Percentiles rank a stretch among this genome's conserved stretches.
Evolutionary conservation across 179 eudicot genomes (phyloP).

Genomic region (Actinidia chinensis): DNA sequence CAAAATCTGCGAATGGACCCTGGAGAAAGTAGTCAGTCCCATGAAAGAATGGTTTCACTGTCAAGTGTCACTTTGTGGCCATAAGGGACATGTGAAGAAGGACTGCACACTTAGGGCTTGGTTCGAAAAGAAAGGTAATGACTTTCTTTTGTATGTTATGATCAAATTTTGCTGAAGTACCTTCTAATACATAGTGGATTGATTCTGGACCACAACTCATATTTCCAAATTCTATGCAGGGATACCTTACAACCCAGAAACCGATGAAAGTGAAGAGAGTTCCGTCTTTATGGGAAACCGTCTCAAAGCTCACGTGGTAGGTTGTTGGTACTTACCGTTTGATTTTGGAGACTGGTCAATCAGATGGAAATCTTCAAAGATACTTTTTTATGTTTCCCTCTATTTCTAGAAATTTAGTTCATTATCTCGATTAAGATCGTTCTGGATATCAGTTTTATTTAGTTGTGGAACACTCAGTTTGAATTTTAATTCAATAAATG

Average conservation of each 20-base stretch:
- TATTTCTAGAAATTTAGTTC: background rate
- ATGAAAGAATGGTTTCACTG: background rate
- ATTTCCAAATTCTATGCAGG: background rate
- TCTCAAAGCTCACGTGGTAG: background rate
- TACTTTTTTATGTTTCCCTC: background rate
- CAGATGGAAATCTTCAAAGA: background rate
- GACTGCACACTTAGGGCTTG: background rate
- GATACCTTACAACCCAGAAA: background rate
- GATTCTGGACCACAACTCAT: background rate
- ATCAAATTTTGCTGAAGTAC: too few species aligned
- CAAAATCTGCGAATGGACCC: background rate
- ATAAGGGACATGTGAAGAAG: background rate
- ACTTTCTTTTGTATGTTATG: constrained; percentile 2
- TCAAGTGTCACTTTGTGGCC: background rate
- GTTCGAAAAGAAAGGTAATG: background rate
- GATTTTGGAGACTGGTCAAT: background rate
- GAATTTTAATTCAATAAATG: background rate
- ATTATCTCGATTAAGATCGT: background rate
- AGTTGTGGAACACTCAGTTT: background rate
- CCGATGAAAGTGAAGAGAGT: background rate
- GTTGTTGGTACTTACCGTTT: background rate
- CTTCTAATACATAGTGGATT: too few species aligned
- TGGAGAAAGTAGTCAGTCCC: background rate
- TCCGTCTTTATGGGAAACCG: background rate
- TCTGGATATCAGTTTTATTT: background rate